Evolutionary conservation across 768 basidiomycete genomes (phyloP).

Genomic region (Termitomyces sp.): DNA sequence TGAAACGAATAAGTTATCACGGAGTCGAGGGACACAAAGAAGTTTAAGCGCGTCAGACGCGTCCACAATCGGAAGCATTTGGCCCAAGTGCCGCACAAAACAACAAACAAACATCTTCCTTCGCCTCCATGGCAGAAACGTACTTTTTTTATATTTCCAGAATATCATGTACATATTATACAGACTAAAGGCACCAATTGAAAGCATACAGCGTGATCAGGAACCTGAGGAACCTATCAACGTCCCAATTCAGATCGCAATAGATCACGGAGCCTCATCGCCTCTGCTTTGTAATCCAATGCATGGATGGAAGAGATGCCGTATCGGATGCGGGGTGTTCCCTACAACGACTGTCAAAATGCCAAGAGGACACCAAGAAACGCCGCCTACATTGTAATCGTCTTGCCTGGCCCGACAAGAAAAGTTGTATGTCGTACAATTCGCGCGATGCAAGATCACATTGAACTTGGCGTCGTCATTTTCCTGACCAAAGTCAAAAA

Average conservation of each 20-base stretch:
- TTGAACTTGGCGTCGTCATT: slow-evolving; percentile 56
- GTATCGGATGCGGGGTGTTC: slow-evolving; percentile 77
- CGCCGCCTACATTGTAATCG: slow-evolving; percentile 64
- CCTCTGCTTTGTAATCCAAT: slow-evolving; percentile 70
- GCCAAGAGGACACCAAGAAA: not conserved
- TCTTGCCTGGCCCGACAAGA: slow-evolving; percentile 84
- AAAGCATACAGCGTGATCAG: not conserved
- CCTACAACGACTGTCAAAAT: slow-evolving; percentile 38
- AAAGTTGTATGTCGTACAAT: slow-evolving; percentile 75
- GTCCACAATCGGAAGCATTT: slow-evolving; percentile 22
- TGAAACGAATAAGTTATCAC: not conserved
- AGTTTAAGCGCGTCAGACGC: slow-evolving; percentile 18
- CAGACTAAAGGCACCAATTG: not conserved
- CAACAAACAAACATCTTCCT: slow-evolving; percentile 9
- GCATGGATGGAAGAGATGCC: slow-evolving; percentile 64
- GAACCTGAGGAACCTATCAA: slow-evolving; percentile 13
- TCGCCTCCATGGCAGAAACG: slow-evolving; percentile 8
- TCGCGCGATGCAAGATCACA: slow-evolving; percentile 54
- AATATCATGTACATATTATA: not conserved
- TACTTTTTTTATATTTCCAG: not conserved
- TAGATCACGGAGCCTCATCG: slow-evolving; percentile 49
- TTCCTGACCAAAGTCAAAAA: slow-evolving; percentile 34
- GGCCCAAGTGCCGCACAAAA: slow-evolving; percentile 9
- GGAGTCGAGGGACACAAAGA: not conserved
- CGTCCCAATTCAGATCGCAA: slow-evolving; percentile 59